phyloP scores from a whole-genome alignment of 75 land plant species.

The Azolla pinnata region DNA sequence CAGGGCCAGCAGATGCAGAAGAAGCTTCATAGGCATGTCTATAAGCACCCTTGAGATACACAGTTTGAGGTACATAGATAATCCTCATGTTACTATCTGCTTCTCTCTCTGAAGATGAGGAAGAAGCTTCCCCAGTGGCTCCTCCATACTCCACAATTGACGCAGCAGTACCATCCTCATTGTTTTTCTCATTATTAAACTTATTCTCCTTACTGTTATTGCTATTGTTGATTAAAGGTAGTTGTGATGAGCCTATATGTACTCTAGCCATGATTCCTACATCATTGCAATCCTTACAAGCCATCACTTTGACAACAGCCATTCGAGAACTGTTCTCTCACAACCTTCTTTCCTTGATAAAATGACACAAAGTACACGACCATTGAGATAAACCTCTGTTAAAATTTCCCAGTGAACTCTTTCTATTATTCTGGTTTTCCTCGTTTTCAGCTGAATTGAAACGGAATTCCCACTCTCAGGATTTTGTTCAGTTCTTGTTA shows the following conservation, averaged over 20 bases:
- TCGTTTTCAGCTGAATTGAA: no score
- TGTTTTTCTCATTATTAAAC: not conserved
- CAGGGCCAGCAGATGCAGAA: conserved; percentile 43
- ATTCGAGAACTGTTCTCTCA: not conserved
- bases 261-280: not conserved
- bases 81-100: conserved; percentile 21
- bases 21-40: conserved; percentile 65
- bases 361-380: no score
- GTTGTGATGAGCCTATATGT: not conserved
- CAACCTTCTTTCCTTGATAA: not conserved
- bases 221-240: not conserved
- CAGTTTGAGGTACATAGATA: conserved; percentile 58
- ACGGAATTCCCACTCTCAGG: no score
- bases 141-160: no score
- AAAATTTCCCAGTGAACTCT: no score
- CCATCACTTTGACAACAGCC: not conserved
- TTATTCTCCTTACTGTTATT: not conserved
- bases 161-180: not conserved
- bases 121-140: no score
- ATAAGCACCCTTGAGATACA: conserved; percentile 58
- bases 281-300: not conserved
- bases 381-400: no score
- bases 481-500: not conserved
- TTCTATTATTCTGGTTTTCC: no score
- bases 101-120: not conserved